Percentiles rank a stretch among this genome's conserved stretches.
Conservation (phyloP, 2,329 filamentous ascomycete species). For the Pestalotiopsis sp. region DNA sequence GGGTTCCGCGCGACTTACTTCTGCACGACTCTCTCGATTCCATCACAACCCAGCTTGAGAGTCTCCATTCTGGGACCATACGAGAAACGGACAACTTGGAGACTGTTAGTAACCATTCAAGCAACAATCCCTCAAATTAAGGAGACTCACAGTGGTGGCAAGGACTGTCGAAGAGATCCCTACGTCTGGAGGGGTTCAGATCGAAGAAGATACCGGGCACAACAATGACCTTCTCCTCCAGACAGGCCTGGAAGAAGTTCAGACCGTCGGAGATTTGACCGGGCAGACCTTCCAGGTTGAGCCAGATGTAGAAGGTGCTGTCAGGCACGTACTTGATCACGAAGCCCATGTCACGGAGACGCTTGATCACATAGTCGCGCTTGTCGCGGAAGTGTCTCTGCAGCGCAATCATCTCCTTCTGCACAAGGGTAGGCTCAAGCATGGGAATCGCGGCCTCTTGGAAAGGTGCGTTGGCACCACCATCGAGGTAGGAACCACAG, state of each 20-base stretch:
- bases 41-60: constrained; percentile 77
- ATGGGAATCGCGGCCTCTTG: constrained; percentile 91
- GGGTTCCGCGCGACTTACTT: constrained; percentile 49
- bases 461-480: constrained; percentile 92
- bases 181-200: constrained; percentile 83
- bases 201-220: constrained; percentile 99
- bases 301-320: constrained; percentile 90
- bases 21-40: constrained; percentile 79
- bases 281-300: constrained; percentile 69
- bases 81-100: constrained; percentile 71
- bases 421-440: constrained; percentile 84
- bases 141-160: constrained; percentile 72
- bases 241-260: constrained; percentile 94
- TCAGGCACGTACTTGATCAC: constrained; percentile 81
- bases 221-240: constrained; percentile 93
- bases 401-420: constrained; percentile 83
- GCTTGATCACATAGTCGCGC: constrained; percentile 84
- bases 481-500: constrained; percentile 92
- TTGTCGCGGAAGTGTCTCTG: constrained; percentile 89
- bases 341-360: constrained; percentile 86
- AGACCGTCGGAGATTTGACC: constrained; percentile 86
- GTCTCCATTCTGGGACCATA: constrained; percentile 84
- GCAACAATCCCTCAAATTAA: background rate
- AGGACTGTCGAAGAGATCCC: constrained; percentile 91
- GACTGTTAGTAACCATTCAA: constrained; percentile 14